phyloP scores from a whole-genome alignment of 495 filamentous ascomycete species.

The Sordaria brevicollis region DNA sequence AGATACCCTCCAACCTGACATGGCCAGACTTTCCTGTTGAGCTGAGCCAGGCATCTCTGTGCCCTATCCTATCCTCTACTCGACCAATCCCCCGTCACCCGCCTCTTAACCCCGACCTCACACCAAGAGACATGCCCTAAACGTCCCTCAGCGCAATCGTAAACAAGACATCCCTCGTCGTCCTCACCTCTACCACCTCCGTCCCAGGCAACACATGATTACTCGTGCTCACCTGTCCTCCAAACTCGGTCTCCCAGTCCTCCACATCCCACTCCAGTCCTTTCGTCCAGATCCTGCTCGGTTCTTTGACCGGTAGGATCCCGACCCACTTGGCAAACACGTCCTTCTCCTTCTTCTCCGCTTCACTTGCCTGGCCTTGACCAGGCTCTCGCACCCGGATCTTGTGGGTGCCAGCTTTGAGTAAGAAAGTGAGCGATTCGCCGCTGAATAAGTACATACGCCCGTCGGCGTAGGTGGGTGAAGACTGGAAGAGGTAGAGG shows the following conservation, averaged over 20 bases:
- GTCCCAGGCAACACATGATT: slow-evolving; percentile 60
- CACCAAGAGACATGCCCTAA: slow-evolving; percentile 1
- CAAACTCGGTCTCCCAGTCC: slow-evolving; percentile 73
- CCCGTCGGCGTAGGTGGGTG: slow-evolving; percentile 32
- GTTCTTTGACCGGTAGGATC: slow-evolving; percentile 70
- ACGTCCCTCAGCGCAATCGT: slow-evolving; percentile 58
- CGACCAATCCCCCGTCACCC: background rate
- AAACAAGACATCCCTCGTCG: slow-evolving; percentile 65
- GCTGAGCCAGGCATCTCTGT: background rate
- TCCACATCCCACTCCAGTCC: slow-evolving; percentile 87
- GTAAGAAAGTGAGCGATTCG: slow-evolving; percentile 69
- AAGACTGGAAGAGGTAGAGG: slow-evolving; percentile 49
- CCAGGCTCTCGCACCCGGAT: slow-evolving; percentile 51
- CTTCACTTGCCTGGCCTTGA: background rate
- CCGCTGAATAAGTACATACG: slow-evolving; percentile 64
- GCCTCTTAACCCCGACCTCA: background rate
- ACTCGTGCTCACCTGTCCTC: slow-evolving; percentile 80
- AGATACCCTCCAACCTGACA: background rate
- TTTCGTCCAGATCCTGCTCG: slow-evolving; percentile 58
- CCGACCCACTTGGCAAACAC: slow-evolving; percentile 59
- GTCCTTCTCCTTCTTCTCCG: slow-evolving; percentile 8
- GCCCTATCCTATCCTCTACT: background rate
- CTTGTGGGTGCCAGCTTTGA: slow-evolving; percentile 54
- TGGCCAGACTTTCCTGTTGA: background rate
- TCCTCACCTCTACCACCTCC: slow-evolving; percentile 45